Evolutionary conservation across 208 protist species (phyloP), one percentile per base, ranked within the genome.

Genomic region (Leishmania tarentolae): DNA sequence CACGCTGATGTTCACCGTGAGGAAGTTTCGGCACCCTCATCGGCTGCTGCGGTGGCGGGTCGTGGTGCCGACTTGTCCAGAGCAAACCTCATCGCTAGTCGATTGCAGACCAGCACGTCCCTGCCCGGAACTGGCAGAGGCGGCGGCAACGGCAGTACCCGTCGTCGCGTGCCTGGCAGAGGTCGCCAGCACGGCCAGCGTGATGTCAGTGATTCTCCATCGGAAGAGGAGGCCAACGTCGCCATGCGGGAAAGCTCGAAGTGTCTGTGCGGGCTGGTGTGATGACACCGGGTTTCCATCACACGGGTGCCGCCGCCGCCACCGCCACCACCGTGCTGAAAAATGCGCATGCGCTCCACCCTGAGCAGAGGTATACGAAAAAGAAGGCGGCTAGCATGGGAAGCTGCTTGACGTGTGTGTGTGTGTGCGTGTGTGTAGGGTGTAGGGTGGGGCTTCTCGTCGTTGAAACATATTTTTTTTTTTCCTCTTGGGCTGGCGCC

Each of bases 181-280:
- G 17, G 73, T 19, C 35, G 40, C 19, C 24, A 15, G 31, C n/a
- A 28, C 11, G 53, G 35, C 13, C 52, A 46, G 19, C 53, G 31
- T 37, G 37, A 79, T 47, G 59, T 17, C 7, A 87, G 79, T 53
- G 79, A 83, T n/a, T 80, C 80, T 5, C 73, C 74, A 19, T 87
- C 80, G 21, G 80, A 83, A 24, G 79, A 40, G 42, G 83, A 86
- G 61, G 59, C 50, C 19, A 87, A 82, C 56, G 76, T 87, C 24
- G 84, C 79, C 15, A 83, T 87, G 84, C 84, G 79, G 28, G 84
- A 87, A 40, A 87, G 84, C 70, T 87, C 84, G 1, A 87, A 87
- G 71, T 87, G 84, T 57, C n/a, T 87, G 6, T 87, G 84, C 52
- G 84, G 84, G 3, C 57, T 87, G 28, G 81, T 87, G 68, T 87